Conservation (phyloP, 108 stramenopile genomes). For the Fragilariopsis cylindrus region DNA sequence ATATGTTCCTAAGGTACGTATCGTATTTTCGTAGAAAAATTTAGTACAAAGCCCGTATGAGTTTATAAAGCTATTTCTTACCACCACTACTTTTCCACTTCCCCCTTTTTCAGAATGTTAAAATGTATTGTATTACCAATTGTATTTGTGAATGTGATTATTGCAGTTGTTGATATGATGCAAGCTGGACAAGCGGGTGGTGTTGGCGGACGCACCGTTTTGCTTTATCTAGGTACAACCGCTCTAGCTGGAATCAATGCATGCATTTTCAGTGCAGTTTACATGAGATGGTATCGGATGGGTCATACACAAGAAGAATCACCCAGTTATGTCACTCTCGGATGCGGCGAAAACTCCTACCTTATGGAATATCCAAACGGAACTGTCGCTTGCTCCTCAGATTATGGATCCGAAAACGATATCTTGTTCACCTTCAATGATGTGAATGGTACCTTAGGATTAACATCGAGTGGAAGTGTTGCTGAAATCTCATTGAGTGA, state of each 20-base stretch:
- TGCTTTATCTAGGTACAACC: constrained; percentile 19
- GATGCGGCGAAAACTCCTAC: constrained; percentile 6
- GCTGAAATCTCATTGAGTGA: constrained; percentile 25
- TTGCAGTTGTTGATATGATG: constrained; percentile 48
- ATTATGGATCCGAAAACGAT: too few species aligned
- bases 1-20: constrained; percentile 24
- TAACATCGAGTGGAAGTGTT: not conserved
- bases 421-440: not conserved
- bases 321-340: constrained; percentile 1
- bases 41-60: too few species aligned
- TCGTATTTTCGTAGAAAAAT: too few species aligned
- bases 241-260: not conserved
- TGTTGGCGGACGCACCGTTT: constrained; percentile 23
- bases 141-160: constrained; percentile 35
- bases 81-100: too few species aligned
- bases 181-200: constrained; percentile 19
- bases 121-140: constrained; percentile 43
- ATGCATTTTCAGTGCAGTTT: not conserved
- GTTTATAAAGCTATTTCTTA: too few species aligned
- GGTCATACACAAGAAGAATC: not conserved
- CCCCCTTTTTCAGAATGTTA: constrained; percentile 24
- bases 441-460: too few species aligned
- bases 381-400: too few species aligned
- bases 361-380: too few species aligned
- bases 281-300: not conserved